Base-by-base conservation (phyloP, 345 rosid genomes). In the Linum usitatissimum region DNA sequence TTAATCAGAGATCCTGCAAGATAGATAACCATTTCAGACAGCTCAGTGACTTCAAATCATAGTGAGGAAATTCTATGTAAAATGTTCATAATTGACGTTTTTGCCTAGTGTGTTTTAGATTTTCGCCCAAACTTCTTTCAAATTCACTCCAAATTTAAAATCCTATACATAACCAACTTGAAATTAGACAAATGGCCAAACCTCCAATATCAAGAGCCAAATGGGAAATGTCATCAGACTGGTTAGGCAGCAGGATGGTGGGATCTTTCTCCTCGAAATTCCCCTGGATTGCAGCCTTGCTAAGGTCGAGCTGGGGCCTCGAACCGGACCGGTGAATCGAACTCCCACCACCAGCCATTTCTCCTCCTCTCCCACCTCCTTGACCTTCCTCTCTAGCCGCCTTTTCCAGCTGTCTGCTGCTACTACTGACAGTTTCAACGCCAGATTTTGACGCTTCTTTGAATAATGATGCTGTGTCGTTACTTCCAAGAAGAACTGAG, bases 201-300 rank as follows among this genome's bases (percentile, higher is more conserved):
- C 99, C 99, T 83, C 99, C 99, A 63, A 93, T 93, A 66, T 93
- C 99, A 74, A 90, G 84, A 64, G 99, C 92, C 77, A 90, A 77
- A 68, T 93, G 97, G 58, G 95, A 93, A 63, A 93, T 84, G 67
- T 93, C 99, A 82, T 93, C 99, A 69, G 96, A 90, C 57, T 93
- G 97, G 79, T 93, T 93, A 69, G 99, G 99, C 78, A 93, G 72
- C 53, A 93, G 75, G 76, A 93, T 93, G 5, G 97, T 90, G 53
- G 99, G 99, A 76, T 90, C 83, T 70, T 80, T 84, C 79, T 86
- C 97, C 67, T 94, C 99, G 61, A 80, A 84, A 73, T 79, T 90
- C 57, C 97, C 99, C 19, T 87, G 91, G 73, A 94, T 94, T 62
- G 88, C 95, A 72, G 99, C 99, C 74, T 90, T 90, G 79, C 99